These are phyloP conservation scores for Saccharomyces eubayanus DNA, from an alignment of 805 yeast genomes.

Conservation along the genomic window DNA sequence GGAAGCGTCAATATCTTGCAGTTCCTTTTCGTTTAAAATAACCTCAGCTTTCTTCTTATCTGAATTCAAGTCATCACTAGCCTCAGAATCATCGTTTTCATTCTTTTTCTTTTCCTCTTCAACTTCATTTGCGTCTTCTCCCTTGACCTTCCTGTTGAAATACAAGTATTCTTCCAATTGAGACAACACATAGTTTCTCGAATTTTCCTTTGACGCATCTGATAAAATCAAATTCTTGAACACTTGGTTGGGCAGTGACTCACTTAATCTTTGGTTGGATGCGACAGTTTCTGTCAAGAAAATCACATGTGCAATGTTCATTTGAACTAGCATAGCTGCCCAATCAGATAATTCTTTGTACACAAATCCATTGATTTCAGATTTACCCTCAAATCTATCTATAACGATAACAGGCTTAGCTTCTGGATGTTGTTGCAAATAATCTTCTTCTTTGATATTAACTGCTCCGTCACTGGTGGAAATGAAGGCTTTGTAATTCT, in stretches of 20 bases:
- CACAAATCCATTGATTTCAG: constrained; percentile 55
- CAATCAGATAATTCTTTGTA: constrained; percentile 77
- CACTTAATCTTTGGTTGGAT: constrained; percentile 55
- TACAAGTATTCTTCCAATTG: constrained; percentile 35
- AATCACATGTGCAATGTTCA: constrained; percentile 83
- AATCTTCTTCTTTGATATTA: constrained; percentile 64
- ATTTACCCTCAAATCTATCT: constrained; percentile 57
- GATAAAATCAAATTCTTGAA: constrained; percentile 65
- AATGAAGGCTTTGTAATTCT: constrained; percentile 34
- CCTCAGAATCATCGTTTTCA: constrained; percentile 1
- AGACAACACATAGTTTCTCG: constrained; percentile 58
- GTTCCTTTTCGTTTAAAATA: constrained; percentile 12
- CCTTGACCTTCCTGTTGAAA: constrained; percentile 1
- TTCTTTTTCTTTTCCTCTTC: constrained; percentile 17
- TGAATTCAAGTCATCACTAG: neutral
- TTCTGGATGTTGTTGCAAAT: constrained; percentile 76
- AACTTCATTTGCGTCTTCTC: constrained; percentile 25
- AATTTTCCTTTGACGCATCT: constrained; percentile 70
- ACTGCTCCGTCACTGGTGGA: constrained; percentile 28
- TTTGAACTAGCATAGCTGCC: constrained; percentile 69
- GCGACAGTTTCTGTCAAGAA: constrained; percentile 82
- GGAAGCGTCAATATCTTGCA: constrained; percentile 42
- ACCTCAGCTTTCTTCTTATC: neutral
- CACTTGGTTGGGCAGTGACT: constrained; percentile 78
- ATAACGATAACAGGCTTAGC: constrained; percentile 79